Percentiles rank a stretch among this genome's conserved stretches.
These are phyloP conservation scores for Talaromyces sp. DNA, from an alignment of 2,329 filamentous ascomycete genomes.

Conservation along the genomic window DNA sequence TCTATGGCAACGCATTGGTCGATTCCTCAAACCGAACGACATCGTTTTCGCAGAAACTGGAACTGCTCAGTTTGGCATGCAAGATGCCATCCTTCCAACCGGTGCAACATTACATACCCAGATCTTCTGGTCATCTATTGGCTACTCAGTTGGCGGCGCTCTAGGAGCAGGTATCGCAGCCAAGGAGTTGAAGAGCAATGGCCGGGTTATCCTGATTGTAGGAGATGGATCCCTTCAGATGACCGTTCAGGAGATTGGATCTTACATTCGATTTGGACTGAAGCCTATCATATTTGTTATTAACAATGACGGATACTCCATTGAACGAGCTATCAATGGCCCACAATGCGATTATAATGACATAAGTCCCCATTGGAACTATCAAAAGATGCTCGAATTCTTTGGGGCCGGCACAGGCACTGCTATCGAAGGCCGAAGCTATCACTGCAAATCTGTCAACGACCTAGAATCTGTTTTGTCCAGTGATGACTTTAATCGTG, in stretches of 20 bases:
- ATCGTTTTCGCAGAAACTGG: not conserved
- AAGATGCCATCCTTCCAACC: not conserved
- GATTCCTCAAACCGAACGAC: not conserved
- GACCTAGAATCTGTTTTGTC: no score
- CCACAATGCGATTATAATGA: slow-evolving; percentile 13
- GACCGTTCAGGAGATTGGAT: slow-evolving; percentile 39
- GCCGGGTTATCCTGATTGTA: not conserved
- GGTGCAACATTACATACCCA: not conserved
- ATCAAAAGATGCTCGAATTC: slow-evolving; percentile 50
- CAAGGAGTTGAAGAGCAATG: no score
- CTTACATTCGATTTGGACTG: slow-evolving; percentile 45
- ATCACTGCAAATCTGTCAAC: no score
- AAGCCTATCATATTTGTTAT: slow-evolving; percentile 57
- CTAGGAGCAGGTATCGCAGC: slow-evolving; percentile 37
- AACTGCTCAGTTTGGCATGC: not conserved
- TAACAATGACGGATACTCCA: slow-evolving; percentile 44
- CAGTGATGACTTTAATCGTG: no score
- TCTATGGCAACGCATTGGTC: not conserved
- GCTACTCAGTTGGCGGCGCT: slow-evolving; percentile 54
- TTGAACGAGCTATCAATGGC: slow-evolving; percentile 44
- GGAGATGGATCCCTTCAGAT: slow-evolving; percentile 10
- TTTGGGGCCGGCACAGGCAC: no score
- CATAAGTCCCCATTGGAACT: slow-evolving; percentile 56
- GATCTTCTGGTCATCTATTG: slow-evolving; percentile 31
- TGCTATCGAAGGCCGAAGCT: no score